A percentile compares a stretch with the other conserved stretches of the same genome.
These are phyloP conservation scores for Echinochloa phyllopogon DNA, from an alignment of 176 grass and related monocot genomes.

Conservation along the genomic window DNA sequence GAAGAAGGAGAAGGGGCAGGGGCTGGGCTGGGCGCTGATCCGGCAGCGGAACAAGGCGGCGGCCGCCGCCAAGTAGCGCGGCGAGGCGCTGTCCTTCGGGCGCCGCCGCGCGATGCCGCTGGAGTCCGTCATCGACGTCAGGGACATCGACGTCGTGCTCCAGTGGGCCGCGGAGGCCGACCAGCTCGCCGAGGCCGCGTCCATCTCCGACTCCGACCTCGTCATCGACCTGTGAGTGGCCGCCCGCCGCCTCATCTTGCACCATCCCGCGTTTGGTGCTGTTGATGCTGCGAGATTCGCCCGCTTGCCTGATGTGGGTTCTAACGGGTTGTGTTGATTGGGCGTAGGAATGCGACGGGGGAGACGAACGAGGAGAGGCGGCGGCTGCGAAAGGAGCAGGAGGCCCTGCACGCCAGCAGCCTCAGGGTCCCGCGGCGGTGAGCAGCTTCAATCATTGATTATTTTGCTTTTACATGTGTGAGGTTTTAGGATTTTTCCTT, in stretches of 20 bases:
- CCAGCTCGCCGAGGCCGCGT: conserved; percentile 41
- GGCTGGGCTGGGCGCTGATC: conserved; percentile 71
- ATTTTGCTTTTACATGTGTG: neutral
- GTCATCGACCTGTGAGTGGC: conserved; percentile 63
- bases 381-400: conserved; percentile 70
- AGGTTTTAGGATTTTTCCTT: neutral
- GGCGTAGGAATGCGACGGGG: conserved; percentile 57
- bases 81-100: conserved; percentile 51
- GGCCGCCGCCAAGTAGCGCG: conserved; percentile 66
- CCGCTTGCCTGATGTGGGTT: neutral
- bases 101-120: conserved; percentile 56
- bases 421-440: conserved; percentile 86
- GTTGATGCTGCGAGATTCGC: neutral
- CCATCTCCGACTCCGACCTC: conserved; percentile 39
- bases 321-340: conserved; percentile 10
- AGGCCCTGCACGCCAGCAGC: conserved; percentile 69
- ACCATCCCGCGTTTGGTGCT: neutral
- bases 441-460: neutral
- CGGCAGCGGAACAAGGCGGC: conserved; percentile 72
- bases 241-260: neutral
- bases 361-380: conserved; percentile 61
- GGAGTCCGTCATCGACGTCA: conserved; percentile 83
- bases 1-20: conserved; percentile 61
- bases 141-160: conserved; percentile 83
- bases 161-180: conserved; percentile 70